Evolutionary conservation across 495 filamentous ascomycete species (phyloP).

Genomic region (Hypoxylon trugodes): DNA sequence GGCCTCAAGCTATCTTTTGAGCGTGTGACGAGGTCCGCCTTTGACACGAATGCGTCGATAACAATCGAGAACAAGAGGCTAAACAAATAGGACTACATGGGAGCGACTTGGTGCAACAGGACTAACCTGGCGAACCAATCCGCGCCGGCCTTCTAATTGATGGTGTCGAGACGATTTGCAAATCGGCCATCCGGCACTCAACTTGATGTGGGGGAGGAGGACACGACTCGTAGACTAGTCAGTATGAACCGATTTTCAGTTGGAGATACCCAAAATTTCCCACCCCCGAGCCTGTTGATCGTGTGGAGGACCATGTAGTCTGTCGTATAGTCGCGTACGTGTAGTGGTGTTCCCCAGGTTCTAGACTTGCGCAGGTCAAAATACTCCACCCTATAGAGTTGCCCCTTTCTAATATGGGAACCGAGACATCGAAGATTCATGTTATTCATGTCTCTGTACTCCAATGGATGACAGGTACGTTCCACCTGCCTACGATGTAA

Average conservation of each 20-base stretch:
- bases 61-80: slow-evolving; percentile 5
- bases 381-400: background rate
- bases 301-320: background rate
- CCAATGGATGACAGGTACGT: slow-evolving; percentile 9
- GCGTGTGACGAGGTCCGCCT: slow-evolving; percentile 1
- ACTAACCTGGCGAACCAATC: slow-evolving; percentile 27
- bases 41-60: slow-evolving; percentile 15
- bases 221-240: slow-evolving; percentile 21
- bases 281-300: background rate
- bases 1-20: background rate
- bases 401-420: background rate
- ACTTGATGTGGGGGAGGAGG: slow-evolving; percentile 16
- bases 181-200: slow-evolving; percentile 29
- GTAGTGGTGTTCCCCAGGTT: background rate
- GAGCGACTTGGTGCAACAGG: slow-evolving; percentile 22
- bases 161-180: slow-evolving; percentile 18
- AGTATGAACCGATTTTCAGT: slow-evolving; percentile 14
- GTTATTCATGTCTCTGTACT: slow-evolving; percentile 1
- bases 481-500: slow-evolving; percentile 6
- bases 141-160: slow-evolving; percentile 17
- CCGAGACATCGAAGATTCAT: slow-evolving; percentile 9
- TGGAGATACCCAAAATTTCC: slow-evolving; percentile 14
- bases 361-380: background rate
- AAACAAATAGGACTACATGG: slow-evolving; percentile 15
- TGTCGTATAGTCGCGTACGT: background rate